Conservation (phyloP, 2,329 filamentous ascomycete genomes). For the Colletotrichum sidae region DNA sequence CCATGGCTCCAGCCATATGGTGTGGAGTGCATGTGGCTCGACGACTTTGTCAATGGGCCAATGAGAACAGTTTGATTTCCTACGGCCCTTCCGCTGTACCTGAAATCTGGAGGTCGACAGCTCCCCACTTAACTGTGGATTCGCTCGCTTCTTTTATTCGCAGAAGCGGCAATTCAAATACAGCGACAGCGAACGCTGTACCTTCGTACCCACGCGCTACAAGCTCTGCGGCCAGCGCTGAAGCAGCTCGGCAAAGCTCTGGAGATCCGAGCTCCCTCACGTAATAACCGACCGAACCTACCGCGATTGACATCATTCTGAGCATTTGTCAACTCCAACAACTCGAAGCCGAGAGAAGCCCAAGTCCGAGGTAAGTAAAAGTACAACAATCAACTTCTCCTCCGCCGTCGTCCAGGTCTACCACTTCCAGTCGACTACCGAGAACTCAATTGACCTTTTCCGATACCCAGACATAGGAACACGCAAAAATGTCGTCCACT, state of each 20-base stretch:
- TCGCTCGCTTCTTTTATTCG: slow-evolving; percentile 22
- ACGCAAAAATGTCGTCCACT: slow-evolving; percentile 75
- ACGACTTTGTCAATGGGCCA: not conserved
- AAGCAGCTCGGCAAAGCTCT: slow-evolving; percentile 30
- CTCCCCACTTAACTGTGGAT: slow-evolving; percentile 26
- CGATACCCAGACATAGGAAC: slow-evolving; percentile 28
- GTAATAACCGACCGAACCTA: slow-evolving; percentile 33
- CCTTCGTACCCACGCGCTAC: not conserved
- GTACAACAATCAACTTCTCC: no score
- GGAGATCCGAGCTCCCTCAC: slow-evolving; percentile 37
- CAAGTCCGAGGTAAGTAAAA: no score
- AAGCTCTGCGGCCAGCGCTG: not conserved
- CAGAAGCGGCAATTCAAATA: slow-evolving; percentile 4
- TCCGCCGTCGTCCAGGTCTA: no score
- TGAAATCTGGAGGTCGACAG: slow-evolving; percentile 11
- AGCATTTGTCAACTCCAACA: slow-evolving; percentile 29
- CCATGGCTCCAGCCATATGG: not conserved
- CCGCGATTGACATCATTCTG: slow-evolving; percentile 33
- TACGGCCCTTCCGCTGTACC: not conserved
- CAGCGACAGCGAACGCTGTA: not conserved
- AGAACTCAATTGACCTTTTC: not conserved
- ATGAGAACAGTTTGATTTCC: slow-evolving; percentile 7
- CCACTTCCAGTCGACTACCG: no score
- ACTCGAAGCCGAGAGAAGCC: no score
- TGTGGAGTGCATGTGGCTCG: slow-evolving; percentile 1